phyloP scores from a whole-genome alignment of 306 rosid genomes.

The Quercus suber region DNA sequence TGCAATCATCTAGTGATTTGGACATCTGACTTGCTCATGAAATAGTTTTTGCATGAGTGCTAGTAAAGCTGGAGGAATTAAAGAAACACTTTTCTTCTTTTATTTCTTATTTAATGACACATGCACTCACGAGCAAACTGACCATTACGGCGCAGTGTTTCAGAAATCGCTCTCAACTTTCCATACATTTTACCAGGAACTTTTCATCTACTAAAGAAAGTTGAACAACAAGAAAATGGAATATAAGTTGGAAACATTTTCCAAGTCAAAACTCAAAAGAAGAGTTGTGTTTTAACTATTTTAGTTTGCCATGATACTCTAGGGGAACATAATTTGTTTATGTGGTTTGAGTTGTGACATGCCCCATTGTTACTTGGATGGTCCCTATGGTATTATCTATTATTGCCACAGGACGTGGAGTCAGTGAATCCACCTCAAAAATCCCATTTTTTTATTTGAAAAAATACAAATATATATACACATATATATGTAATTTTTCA shows the following conservation, averaged over 20 bases:
- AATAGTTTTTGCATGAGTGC: not conserved
- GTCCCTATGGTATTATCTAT: too few species aligned
- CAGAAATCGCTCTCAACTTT: not conserved
- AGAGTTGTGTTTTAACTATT: not conserved
- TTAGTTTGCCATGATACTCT: too few species aligned
- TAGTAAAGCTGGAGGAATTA: not conserved
- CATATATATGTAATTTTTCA: too few species aligned
- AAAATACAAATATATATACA: too few species aligned
- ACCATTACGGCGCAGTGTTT: not conserved
- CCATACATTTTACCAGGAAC: too few species aligned
- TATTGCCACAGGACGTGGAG: rapidly evolving
- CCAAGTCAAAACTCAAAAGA: not conserved
- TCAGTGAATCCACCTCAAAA: too few species aligned
- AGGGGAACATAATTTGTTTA: too few species aligned
- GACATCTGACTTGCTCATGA: not conserved
- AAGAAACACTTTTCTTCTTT: not conserved
- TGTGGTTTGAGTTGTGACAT: too few species aligned
- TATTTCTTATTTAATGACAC: not conserved
- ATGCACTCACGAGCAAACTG: not conserved
- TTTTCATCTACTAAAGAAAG: not conserved
- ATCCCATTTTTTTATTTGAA: too few species aligned
- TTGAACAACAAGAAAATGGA: not conserved
- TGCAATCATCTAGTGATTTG: not conserved
- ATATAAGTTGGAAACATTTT: not conserved
- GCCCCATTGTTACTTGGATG: too few species aligned